Evolutionary conservation across 2,329 filamentous ascomycete genomes (phyloP).

Genomic region (Colletotrichum coccodes): DNA sequence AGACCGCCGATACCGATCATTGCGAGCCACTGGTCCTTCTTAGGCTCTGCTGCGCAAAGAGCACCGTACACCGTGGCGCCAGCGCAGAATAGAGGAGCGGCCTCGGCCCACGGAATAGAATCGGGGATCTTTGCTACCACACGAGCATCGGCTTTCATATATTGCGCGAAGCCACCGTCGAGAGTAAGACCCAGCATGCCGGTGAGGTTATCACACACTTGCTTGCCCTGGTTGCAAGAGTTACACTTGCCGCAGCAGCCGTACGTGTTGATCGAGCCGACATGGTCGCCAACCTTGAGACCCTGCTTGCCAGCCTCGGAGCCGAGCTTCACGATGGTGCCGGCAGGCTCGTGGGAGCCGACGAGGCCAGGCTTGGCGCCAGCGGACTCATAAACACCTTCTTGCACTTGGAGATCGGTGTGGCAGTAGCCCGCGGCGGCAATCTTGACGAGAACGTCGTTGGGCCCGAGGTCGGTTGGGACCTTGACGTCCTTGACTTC

Average conservation of each 20-base stretch:
- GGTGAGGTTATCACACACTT: constrained; percentile 37
- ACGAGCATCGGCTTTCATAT: constrained; percentile 38
- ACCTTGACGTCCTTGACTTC: constrained; percentile 32
- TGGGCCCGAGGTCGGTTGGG: constrained; percentile 28
- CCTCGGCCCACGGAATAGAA: constrained; percentile 33
- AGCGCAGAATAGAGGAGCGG: constrained; percentile 42
- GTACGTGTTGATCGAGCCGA: constrained; percentile 49
- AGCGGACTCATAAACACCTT: constrained; percentile 34
- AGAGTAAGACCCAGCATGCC: constrained; percentile 37
- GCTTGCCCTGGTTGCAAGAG: constrained; percentile 33
- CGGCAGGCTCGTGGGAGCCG: constrained; percentile 73
- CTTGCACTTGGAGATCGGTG: constrained; percentile 33
- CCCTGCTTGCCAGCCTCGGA: constrained; percentile 40
- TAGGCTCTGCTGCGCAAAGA: constrained; percentile 30
- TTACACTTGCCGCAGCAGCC: constrained; percentile 37
- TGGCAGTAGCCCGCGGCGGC: constrained; percentile 35
- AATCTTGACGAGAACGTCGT: constrained; percentile 35
- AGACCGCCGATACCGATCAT: constrained; percentile 40
- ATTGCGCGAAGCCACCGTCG: constrained; percentile 41
- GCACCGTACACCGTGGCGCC: constrained; percentile 40
- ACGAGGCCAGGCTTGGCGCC: constrained; percentile 36
- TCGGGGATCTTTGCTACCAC: constrained; percentile 40
- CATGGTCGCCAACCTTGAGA: constrained; percentile 63
- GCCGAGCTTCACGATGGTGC: constrained; percentile 67
- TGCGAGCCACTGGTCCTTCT: constrained; percentile 37